These are phyloP conservation scores for Jackrogersella minutella DNA, from an alignment of 495 filamentous ascomycete species.

Conservation along the genomic window DNA sequence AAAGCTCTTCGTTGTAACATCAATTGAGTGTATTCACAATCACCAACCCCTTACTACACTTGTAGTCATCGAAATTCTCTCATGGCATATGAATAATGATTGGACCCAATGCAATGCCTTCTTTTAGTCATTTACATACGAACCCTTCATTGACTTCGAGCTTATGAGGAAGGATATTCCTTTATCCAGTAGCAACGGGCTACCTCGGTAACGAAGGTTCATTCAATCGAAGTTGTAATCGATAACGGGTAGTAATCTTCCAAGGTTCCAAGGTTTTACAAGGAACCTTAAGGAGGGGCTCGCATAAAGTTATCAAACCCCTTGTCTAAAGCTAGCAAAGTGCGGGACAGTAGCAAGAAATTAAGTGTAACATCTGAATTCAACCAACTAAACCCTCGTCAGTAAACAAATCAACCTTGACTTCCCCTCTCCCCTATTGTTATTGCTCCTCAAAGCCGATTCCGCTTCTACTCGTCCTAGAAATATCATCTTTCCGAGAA, in stretches of 20 bases:
- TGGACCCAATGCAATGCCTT: no score
- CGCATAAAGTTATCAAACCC: not conserved
- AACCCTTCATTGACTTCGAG: not conserved
- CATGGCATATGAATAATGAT: not conserved
- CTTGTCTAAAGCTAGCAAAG: slow-evolving; percentile 12
- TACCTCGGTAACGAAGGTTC: slow-evolving; percentile 11
- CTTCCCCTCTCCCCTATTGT: not conserved
- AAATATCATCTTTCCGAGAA: not conserved
- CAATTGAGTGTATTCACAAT: not conserved
- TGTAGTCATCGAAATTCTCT: not conserved
- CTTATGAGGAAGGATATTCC: not conserved
- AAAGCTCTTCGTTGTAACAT: slow-evolving; percentile 5
- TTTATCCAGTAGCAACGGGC: not conserved
- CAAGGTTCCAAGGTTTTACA: no score
- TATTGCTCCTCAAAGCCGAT: no score
- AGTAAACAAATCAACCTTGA: slow-evolving; percentile 26
- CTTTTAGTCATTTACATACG: not conserved
- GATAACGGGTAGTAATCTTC: slow-evolving; percentile 18
- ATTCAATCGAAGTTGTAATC: slow-evolving; percentile 2
- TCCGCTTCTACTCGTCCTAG: not conserved
- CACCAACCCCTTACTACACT: not conserved
- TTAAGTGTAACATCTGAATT: not conserved
- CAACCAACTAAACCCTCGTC: slow-evolving; percentile 12
- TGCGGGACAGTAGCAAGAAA: slow-evolving; percentile 22
- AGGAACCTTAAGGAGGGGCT: slow-evolving; percentile 23